These are phyloP conservation scores for Cerrena zonata DNA, from an alignment of 1,284 basidiomycete genomes.

Conservation along the genomic window DNA sequence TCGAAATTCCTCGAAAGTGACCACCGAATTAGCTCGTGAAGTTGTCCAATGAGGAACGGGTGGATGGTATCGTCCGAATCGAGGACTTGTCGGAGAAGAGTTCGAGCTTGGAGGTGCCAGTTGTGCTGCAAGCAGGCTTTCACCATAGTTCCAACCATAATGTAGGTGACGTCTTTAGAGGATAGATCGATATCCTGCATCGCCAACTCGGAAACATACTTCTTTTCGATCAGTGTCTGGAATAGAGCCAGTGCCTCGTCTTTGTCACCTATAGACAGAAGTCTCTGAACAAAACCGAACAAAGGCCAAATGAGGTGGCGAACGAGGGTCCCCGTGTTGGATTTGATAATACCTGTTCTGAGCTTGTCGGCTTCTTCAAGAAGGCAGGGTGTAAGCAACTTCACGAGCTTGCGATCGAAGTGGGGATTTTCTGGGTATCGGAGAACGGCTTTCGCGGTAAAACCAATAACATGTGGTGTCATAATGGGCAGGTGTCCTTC, in stretches of 20 bases:
- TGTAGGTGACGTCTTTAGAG: conserved; percentile 25
- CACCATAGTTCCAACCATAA: not conserved
- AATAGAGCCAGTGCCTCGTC: conserved; percentile 20
- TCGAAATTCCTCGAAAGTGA: conserved; percentile 14
- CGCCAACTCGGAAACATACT: conserved; percentile 32
- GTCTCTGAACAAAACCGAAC: conserved; percentile 14
- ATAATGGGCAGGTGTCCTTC: not conserved
- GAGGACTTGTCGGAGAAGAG: not conserved
- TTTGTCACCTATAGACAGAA: conserved; percentile 12
- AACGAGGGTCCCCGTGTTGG: not conserved
- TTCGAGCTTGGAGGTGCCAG: not conserved
- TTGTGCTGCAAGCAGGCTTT: not conserved
- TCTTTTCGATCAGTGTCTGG: conserved; percentile 28
- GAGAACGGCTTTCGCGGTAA: not conserved
- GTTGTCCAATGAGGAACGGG: not conserved
- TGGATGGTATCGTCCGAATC: not conserved
- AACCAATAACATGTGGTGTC: not conserved
- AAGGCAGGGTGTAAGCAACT: not conserved
- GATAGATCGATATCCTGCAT: conserved; percentile 21
- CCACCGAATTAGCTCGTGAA: not conserved
- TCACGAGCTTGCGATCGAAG: not conserved
- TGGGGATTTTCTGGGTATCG: not conserved
- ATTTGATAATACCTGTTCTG: not conserved
- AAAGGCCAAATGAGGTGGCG: conserved; percentile 15
- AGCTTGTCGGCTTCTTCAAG: not conserved